Evolutionary conservation across 2,329 filamentous ascomycete species (phyloP), one percentile per base, ranked within the genome.

Genomic region (Xylariaceae sp.): DNA sequence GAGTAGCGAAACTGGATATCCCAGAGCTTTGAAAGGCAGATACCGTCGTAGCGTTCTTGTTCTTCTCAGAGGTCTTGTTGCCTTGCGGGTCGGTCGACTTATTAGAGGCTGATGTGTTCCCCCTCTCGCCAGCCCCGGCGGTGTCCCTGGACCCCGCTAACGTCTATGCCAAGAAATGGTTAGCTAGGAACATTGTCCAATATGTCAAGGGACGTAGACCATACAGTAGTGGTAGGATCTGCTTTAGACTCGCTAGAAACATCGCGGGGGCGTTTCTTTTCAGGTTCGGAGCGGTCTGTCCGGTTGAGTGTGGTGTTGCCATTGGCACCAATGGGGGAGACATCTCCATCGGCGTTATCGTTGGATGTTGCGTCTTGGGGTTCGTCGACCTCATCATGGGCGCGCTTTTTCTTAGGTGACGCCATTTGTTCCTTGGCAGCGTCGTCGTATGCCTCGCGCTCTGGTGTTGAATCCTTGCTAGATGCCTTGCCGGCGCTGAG

Each of bases 361-460:
- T 72, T 70, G 30, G 73, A 68, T 4, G 68, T 50, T 6, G 56
- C 55, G 32, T 76, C 76, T 61, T 72, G 76, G 43, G 72, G 70
- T 41, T 79, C 75, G 23, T 85, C 83, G 13, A 84, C 71, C 67
- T 85, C 77, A 59, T 84, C 82, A 59, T 82, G 81, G 23, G 77
- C 79, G 59, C 84, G 78, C 75, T 87, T 87, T 77, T 87, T 87
- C 74, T 86, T 87, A 24, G 84, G 84, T 10, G 83, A 86, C 16
- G 77, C 74, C 37, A 84, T 65, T 52, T 78, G 74, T 42, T 84
- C 80, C 65, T 73, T 78, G 62, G 77, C 66, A 30, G 73, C 69
- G 46, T 78, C 71, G 43, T 70, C 68, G 27, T 69, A 65, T n/a
- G 55, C 32, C 3, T 56, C 56, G 33, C 48, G 60, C 32, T 65